phyloP scores from a whole-genome alignment of 352 stramenopile species.

The Discostella stelligera region DNA sequence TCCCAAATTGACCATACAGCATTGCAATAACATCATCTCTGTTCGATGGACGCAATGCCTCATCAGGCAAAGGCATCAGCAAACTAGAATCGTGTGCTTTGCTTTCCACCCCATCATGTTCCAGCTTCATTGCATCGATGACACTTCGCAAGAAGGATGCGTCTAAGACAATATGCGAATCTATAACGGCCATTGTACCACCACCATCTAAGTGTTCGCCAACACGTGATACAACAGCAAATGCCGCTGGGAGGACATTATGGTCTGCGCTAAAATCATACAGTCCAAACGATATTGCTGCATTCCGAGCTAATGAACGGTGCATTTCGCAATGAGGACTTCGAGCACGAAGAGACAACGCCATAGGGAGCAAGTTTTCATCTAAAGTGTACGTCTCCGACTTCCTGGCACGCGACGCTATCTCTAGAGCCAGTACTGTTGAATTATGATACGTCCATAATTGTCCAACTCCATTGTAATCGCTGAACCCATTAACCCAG shows the following conservation, averaged over 20 bases:
- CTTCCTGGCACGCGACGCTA: slow-evolving; percentile 12
- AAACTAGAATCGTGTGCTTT: slow-evolving; percentile 16
- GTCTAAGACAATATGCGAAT: slow-evolving; percentile 30
- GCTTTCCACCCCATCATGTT: slow-evolving; percentile 1
- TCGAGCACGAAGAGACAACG: slow-evolving; percentile 60
- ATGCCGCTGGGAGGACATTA: slow-evolving; percentile 18
- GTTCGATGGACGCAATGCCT: slow-evolving; percentile 28
- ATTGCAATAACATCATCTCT: slow-evolving; percentile 46
- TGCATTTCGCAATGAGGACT: slow-evolving; percentile 78
- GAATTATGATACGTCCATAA: slow-evolving; percentile 45
- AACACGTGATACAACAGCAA: slow-evolving; percentile 34
- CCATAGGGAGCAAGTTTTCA: slow-evolving; percentile 52
- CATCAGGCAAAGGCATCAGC: slow-evolving; percentile 32
- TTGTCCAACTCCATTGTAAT: slow-evolving; percentile 8
- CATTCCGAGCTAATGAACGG: slow-evolving; percentile 61
- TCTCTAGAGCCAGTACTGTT: slow-evolving; percentile 39
- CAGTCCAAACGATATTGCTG: slow-evolving; percentile 43
- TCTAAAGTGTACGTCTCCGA: slow-evolving; percentile 28
- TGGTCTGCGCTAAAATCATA: slow-evolving; percentile 16
- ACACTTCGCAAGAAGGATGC: slow-evolving; percentile 25
- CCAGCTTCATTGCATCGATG: slow-evolving; percentile 24
- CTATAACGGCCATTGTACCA: slow-evolving; percentile 12
- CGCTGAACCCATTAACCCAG: slow-evolving; percentile 27
- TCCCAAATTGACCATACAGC: slow-evolving; percentile 73
- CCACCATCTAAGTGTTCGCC: slow-evolving; percentile 5